A percentile compares a stretch with the other conserved stretches of the same genome.
Conservation (phyloP, 2,329 filamentous ascomycete species). For the Paracamarosporium sp. region DNA sequence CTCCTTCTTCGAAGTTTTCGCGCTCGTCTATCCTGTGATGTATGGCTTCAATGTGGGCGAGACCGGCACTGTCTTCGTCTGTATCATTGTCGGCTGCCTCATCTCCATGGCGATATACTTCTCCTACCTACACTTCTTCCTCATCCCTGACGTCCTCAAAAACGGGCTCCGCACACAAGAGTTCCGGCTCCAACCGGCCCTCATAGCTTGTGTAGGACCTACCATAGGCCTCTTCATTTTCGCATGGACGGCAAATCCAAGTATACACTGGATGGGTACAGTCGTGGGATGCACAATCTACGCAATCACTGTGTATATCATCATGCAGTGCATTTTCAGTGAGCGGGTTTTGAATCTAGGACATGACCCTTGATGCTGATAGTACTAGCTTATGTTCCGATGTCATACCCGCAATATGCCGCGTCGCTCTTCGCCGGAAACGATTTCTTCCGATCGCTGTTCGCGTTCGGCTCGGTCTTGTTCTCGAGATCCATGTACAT, state of each 20-base stretch:
- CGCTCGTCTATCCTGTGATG: conserved; percentile 25
- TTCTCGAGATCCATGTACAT: conserved; percentile 64
- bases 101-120: conserved; percentile 25
- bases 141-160: conserved; percentile 19
- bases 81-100: conserved; percentile 27
- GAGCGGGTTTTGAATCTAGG: neutral
- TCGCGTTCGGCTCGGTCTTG: conserved; percentile 65
- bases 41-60: conserved; percentile 30
- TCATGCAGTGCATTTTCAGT: conserved; percentile 56
- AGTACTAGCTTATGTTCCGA: conserved; percentile 62
- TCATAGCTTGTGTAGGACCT: conserved; percentile 16
- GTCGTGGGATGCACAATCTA: conserved; percentile 58
- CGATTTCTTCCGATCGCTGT: conserved; percentile 58
- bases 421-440: conserved; percentile 65
- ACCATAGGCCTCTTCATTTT: conserved; percentile 24
- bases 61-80: conserved; percentile 22
- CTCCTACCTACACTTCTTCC: conserved; percentile 19
- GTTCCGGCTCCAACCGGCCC: conserved; percentile 16
- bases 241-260: conserved; percentile 67
- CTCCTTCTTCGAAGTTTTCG: conserved; percentile 31
- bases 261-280: conserved; percentile 62
- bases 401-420: conserved; percentile 59
- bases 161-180: conserved; percentile 20
- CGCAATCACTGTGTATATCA: conserved; percentile 41
- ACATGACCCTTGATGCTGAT: neutral